Percentiles rank a stretch among this genome's conserved stretches.
Evolutionary conservation across 352 stramenopile species (phyloP).

Genomic region (Aphanomyces cochlioides): DNA sequence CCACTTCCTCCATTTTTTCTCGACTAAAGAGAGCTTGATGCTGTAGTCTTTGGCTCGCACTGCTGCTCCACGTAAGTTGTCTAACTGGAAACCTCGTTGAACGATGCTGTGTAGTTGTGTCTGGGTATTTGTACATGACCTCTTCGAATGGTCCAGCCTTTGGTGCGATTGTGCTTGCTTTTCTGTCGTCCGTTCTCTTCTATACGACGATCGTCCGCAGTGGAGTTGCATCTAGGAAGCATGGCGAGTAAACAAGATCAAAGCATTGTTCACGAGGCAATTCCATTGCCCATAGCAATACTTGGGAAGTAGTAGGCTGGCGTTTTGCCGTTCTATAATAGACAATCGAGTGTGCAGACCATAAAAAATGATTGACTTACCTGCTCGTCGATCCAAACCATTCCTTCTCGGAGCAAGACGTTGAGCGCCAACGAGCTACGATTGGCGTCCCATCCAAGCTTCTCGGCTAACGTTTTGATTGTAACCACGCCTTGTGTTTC

Average conservation of each 20-base stretch:
- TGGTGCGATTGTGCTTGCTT: slow-evolving; percentile 58
- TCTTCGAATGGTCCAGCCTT: slow-evolving; percentile 68
- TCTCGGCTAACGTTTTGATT: slow-evolving; percentile 68
- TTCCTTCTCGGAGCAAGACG: slow-evolving; percentile 90
- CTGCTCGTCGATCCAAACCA: slow-evolving; percentile 96
- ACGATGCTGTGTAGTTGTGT: slow-evolving; percentile 48
- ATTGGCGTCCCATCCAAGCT: slow-evolving; percentile 89
- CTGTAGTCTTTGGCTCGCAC: slow-evolving; percentile 69
- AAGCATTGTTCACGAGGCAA: not conserved
- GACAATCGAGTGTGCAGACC: not conserved
- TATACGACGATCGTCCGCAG: slow-evolving; percentile 4
- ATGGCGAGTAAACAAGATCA: not conserved
- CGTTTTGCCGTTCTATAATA: slow-evolving; percentile 44
- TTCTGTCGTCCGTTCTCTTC: slow-evolving; percentile 35
- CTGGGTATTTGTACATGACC: slow-evolving; percentile 68
- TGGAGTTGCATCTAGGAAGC: not conserved
- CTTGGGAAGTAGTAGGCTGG: slow-evolving; percentile 84
- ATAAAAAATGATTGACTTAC: slow-evolving; percentile 33
- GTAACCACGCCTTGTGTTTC: slow-evolving; percentile 87
- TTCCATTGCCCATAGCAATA: slow-evolving; percentile 53
- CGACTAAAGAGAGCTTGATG: slow-evolving; percentile 2
- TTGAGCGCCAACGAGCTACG: slow-evolving; percentile 89
- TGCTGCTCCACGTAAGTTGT: slow-evolving; percentile 62
- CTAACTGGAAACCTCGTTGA: not conserved
- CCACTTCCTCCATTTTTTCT: not conserved